Percentiles rank a stretch among this genome's conserved stretches.
phyloP scores from a whole-genome alignment of 768 basidiomycete species.

The Boletales sp. region DNA sequence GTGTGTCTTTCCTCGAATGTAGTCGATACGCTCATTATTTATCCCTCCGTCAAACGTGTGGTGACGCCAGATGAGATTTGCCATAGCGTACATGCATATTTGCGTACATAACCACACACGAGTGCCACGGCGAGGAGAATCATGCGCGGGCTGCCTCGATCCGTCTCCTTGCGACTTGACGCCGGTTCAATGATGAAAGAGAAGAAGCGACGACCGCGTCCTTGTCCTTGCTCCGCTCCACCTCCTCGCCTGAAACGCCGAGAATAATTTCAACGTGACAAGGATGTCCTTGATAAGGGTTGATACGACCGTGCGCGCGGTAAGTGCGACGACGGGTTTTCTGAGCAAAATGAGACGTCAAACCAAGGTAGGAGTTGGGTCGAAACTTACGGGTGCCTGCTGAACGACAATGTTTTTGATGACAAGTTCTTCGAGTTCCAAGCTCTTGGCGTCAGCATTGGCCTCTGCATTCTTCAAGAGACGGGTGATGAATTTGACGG shows the following conservation, averaged over 20 bases:
- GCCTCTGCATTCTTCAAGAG: constrained; percentile 99
- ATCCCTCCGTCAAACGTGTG: not conserved
- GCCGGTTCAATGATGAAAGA: constrained; percentile 71
- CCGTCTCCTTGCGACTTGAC: constrained; percentile 83
- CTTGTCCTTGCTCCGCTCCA: constrained; percentile 91
- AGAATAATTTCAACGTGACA: constrained; percentile 96
- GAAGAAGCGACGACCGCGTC: constrained; percentile 44
- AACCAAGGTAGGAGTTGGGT: not conserved
- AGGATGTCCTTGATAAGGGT: constrained; percentile 98
- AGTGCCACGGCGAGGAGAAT: constrained; percentile 21
- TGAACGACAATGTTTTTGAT: constrained; percentile 98
- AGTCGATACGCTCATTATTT: constrained; percentile 9
- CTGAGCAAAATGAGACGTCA: constrained; percentile 35
- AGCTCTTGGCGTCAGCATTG: constrained; percentile 96
- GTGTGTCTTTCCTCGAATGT: not conserved
- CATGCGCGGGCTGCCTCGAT: constrained; percentile 78
- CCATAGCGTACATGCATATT: constrained; percentile 30
- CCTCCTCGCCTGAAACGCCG: constrained; percentile 70
- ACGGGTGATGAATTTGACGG: constrained; percentile 89
- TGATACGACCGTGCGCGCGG: constrained; percentile 96
- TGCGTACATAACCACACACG: constrained; percentile 26
- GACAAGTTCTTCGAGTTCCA: constrained; percentile 85
- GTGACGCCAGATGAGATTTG: not conserved
- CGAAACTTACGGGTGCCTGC: constrained; percentile 85
- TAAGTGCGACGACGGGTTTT: constrained; percentile 99